phyloP scores from a whole-genome alignment of 495 filamentous ascomycete species.

The Penicillium riverlandense region DNA sequence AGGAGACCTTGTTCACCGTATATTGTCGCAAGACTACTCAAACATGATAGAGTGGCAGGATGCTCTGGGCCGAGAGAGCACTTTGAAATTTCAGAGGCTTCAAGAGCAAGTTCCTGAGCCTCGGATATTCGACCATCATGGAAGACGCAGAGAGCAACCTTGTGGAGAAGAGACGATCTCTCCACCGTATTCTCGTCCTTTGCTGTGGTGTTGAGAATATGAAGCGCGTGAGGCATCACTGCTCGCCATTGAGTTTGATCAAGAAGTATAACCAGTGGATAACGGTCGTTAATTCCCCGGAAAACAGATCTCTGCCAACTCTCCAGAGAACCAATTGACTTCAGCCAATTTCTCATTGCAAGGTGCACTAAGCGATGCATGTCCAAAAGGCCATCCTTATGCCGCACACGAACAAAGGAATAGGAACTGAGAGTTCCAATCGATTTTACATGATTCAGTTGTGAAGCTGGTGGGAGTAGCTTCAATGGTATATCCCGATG shows the following conservation, averaged over 20 bases:
- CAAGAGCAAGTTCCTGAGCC: conserved; percentile 6
- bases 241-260: conserved; percentile 17
- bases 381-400: background rate
- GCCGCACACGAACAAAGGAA: conserved; percentile 15
- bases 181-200: background rate
- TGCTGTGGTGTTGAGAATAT: conserved; percentile 1
- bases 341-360: conserved; percentile 27
- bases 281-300: conserved; percentile 6
- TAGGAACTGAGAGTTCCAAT: conserved; percentile 26
- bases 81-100: conserved; percentile 9
- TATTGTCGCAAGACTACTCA: background rate
- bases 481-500: conserved; percentile 12
- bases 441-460: conserved; percentile 13
- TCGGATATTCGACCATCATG: conserved; percentile 11
- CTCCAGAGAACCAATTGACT: background rate
- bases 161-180: background rate
- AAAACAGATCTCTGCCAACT: conserved; percentile 6
- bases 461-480: conserved; percentile 5
- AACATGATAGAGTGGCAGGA: background rate
- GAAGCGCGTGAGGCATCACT: conserved; percentile 28
- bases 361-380: conserved; percentile 21
- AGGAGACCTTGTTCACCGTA: background rate
- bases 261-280: conserved; percentile 10
- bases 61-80: conserved; percentile 9
- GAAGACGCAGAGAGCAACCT: background rate